Evolutionary conservation across 1,284 basidiomycete genomes (phyloP).

Genomic region (Irpex sp.): DNA sequence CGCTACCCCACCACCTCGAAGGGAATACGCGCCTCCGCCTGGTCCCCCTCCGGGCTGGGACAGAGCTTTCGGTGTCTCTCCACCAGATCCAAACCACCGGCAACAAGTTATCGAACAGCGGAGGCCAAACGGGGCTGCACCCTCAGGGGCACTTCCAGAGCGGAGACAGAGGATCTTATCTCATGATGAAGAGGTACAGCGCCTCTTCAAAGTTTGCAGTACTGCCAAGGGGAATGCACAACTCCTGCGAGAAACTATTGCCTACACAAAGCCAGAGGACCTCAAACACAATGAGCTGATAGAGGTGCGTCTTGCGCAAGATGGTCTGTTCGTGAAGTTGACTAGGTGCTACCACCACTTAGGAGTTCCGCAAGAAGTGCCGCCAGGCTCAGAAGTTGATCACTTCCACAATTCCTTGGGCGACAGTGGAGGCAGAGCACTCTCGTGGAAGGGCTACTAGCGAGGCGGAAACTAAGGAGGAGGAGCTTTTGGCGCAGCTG

Average conservation of each 20-base stretch:
- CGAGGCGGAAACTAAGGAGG: slow-evolving; percentile 42
- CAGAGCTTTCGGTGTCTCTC: background rate
- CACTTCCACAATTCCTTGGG: slow-evolving; percentile 75
- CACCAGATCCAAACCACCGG: background rate
- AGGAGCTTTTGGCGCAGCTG: slow-evolving; percentile 58
- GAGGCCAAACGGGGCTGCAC: background rate
- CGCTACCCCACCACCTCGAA: background rate
- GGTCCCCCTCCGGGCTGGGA: slow-evolving; percentile 13
- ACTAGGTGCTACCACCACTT: background rate
- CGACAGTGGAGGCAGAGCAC: slow-evolving; percentile 67
- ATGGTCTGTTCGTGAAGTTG: no score
- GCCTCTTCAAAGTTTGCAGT: slow-evolving; percentile 72
- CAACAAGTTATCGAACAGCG: background rate
- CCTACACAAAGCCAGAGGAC: slow-evolving; percentile 61
- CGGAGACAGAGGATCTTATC: slow-evolving; percentile 54
- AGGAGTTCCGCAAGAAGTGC: slow-evolving; percentile 75
- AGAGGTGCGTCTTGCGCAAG: slow-evolving; percentile 38
- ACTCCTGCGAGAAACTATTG: slow-evolving; percentile 61
- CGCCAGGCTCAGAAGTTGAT: slow-evolving; percentile 68
- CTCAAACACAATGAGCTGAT: slow-evolving; percentile 52
- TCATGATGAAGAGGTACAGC: slow-evolving; percentile 68
- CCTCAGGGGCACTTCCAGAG: slow-evolving; percentile 14
- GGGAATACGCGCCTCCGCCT: slow-evolving; percentile 9
- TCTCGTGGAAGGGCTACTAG: slow-evolving; percentile 26
- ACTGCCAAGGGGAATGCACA: slow-evolving; percentile 70